phyloP scores from a whole-genome alignment of 1,139 yeast species.

The Blastobotrys aristatus region DNA sequence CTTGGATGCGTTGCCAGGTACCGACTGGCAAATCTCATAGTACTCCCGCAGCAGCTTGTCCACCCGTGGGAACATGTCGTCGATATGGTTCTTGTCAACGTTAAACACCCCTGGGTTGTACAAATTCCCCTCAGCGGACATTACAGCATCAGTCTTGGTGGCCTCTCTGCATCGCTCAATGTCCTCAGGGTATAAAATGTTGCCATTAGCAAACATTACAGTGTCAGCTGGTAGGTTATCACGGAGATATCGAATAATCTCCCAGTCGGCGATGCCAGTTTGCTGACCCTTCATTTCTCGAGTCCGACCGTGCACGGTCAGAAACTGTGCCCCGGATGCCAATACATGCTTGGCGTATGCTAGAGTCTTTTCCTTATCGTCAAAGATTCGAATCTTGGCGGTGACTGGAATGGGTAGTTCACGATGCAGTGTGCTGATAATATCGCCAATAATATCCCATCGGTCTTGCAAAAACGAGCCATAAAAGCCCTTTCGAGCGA shows the following conservation, averaged over 20 bases:
- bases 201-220: constrained; percentile 92
- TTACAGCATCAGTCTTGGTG: constrained; percentile 80
- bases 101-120: constrained; percentile 88
- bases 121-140: constrained; percentile 96
- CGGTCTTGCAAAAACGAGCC: constrained; percentile 97
- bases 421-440: constrained; percentile 68
- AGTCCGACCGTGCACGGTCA: constrained; percentile 93
- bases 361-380: constrained; percentile 76
- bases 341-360: constrained; percentile 89
- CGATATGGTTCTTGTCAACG: constrained; percentile 39
- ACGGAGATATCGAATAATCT: constrained; percentile 62
- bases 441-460: constrained; percentile 73
- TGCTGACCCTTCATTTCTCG: constrained; percentile 96
- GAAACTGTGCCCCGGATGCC: constrained; percentile 90
- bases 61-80: constrained; percentile 76
- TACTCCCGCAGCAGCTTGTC: constrained; percentile 81
- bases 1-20: constrained; percentile 69
- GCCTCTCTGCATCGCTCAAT: constrained; percentile 58
- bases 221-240: constrained; percentile 78
- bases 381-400: constrained; percentile 89
- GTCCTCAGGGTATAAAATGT: constrained; percentile 80
- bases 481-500: constrained; percentile 89
- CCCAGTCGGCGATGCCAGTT: constrained; percentile 96
- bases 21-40: constrained; percentile 67
- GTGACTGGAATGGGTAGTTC: constrained; percentile 84